Base-by-base conservation (phyloP, 495 filamentous ascomycete species). In the Cryomyces antarcticus region DNA sequence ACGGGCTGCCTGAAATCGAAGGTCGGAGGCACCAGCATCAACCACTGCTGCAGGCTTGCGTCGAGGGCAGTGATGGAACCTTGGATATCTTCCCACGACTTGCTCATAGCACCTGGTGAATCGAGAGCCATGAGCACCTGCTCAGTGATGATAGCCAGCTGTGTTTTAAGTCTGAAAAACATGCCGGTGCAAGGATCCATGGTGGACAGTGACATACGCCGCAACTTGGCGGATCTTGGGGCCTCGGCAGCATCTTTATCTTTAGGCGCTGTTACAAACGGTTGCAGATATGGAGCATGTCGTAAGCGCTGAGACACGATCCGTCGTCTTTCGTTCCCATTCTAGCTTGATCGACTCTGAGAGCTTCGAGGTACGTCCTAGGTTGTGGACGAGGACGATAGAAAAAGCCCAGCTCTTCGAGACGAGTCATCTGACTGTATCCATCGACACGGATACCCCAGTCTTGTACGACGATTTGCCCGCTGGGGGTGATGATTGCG, bases 51-150 rank as follows among this genome's bases (percentile, higher is more conserved):
- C 28, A 78, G 61, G 27, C 64, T 64, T 31, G 62, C 49, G 28
- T 69, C 62, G 37, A 77, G 55, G 27, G 61, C 60, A 17, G 58
- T 57, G 33, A 80, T 79, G 2, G 58, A 66, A 11, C 61, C 61
- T 52, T 81, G 75, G 7, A 78, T 67, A 28, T 74, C 63, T 38
- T 62, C 53, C 77, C 76, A 81, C 33, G 68, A 70, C 12, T 61
- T 56, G 43, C 57, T 60, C 33, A 67, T 63, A 10, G 65, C 69
- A 35, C 66, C 63, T 6, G 74, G 62, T 27, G 69, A 70, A 45
- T 82, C 80, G 5, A 82, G 65, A 30, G 63, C 62, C 30, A 64
- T 65, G 34, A 78, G 47, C 10, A 71, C 69, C 46, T 73, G 65
- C 30, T 74, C 65, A 0, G 58, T 64, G 11, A 80, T 66, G 12